Base-by-base conservation (phyloP, 2,329 filamentous ascomycete genomes). In the Colletotrichum cordylinicola region DNA sequence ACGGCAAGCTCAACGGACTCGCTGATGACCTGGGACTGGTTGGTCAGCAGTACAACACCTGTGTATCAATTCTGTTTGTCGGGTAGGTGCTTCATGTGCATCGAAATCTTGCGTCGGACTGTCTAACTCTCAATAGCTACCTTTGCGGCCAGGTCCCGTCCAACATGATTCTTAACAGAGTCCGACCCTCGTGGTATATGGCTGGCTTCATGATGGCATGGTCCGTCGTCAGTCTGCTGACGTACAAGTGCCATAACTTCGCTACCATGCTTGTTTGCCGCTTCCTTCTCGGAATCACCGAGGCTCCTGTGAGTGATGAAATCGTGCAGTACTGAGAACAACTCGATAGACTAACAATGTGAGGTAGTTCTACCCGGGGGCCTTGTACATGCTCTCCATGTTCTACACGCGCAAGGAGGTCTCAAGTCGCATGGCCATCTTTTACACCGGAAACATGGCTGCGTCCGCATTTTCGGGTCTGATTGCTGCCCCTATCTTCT, bases 391-490 rank as follows among this genome's bases (percentile, higher is more conserved):
- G 76, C 73, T 77, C 21, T 73, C 67, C 12, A 76, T 76, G 70
- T 78, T 77, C 35, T 78, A 78, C 55, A 77, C 77, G 5, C 73
- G 76, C 31, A 74, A 77, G 66, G 77, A 78, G 27, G 29, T 76
- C 4, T 77, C 77, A 4, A 48, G 60, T 37, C 82, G 86, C 4
- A 88, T 87, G 80, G 86, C 84, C 10, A 81, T 87, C 27, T 84
- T 86, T 79, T 86, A 87, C 78, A 86, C 85, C 8, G 86, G 86
- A 16, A 86, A 86, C 70, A 85, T 84, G 16, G 84, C 88, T 56
- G 86, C 85, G 2, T 86, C 86, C 72, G 85, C 87, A 35, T 82
- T 88, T 72, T 87, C 86, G 0, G 86, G 85, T 2, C 82, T 88
- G 21, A 81, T 88, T 39, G 86, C 86, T 12, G 86, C 86, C 9